Percentiles rank a stretch among this genome's conserved stretches.
Conservation (phyloP, 305 asterid genomes). For the Solanum hybrid region DNA sequence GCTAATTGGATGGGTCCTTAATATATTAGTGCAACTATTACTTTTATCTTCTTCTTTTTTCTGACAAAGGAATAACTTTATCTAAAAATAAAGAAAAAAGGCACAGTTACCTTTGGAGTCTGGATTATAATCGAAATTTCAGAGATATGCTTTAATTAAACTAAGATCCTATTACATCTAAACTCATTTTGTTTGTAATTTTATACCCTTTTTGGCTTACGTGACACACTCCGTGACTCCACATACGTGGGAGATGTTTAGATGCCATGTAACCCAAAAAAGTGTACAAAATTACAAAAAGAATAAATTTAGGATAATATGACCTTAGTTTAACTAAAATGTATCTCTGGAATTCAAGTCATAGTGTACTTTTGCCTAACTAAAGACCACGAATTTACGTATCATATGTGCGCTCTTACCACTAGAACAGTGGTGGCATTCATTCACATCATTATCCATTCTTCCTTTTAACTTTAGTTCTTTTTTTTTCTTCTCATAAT, state of each 20-base stretch:
- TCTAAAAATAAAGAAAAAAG: neutral
- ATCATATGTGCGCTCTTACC: neutral
- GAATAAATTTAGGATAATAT: too few relatives aligned
- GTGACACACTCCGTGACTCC: neutral
- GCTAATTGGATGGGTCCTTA: neutral
- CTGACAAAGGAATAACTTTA: neutral
- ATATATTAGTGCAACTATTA: neutral
- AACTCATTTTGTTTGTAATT: neutral
- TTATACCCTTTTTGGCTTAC: neutral
- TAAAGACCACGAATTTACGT: too few relatives aligned
- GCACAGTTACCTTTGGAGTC: neutral
- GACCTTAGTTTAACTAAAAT: too few relatives aligned
- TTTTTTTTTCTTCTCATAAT: neutral
- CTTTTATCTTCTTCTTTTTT: neutral
- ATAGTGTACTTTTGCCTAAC: neutral
- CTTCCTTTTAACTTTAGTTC: neutral
- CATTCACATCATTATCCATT: neutral
- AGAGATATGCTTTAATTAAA: too few relatives aligned
- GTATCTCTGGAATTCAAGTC: neutral
- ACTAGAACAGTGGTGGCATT: fast-evolving
- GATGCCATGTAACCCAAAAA: neutral
- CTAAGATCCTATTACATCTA: too few relatives aligned
- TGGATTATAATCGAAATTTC: neutral
- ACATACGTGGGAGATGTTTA: neutral
- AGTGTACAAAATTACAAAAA: too few relatives aligned